These are phyloP conservation scores for Escallonia herrerae DNA, from an alignment of 129 eudicot species.

Conservation along the genomic window DNA sequence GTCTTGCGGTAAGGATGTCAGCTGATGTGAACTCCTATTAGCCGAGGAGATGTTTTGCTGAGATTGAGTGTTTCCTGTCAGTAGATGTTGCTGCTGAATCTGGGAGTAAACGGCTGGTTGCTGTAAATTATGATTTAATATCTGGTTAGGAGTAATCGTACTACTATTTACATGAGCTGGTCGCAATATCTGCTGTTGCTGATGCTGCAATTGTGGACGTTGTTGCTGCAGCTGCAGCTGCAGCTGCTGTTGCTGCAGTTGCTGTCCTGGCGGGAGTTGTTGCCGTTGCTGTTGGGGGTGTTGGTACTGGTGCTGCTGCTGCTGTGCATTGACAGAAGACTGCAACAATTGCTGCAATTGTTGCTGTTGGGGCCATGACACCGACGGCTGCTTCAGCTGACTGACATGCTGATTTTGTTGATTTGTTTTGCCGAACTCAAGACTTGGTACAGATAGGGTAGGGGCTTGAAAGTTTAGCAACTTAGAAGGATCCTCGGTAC, in stretches of 20 bases:
- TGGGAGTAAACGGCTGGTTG: conserved; percentile 34
- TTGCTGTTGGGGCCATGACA: conserved; percentile 48
- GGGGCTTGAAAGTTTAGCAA: conserved; percentile 80
- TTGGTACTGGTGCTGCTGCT: conserved; percentile 28
- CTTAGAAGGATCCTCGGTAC: conserved; percentile 68
- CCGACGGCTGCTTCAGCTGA: conserved; percentile 43
- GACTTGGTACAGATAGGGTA: conserved; percentile 29
- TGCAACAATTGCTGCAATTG: conserved; percentile 50
- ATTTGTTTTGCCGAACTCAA: conserved; percentile 42
- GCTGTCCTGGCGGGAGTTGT: conserved; percentile 18
- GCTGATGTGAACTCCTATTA: conserved; percentile 27
- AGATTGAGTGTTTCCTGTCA: conserved; percentile 36
- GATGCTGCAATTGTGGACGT: conserved; percentile 26
- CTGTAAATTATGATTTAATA: conserved; percentile 32
- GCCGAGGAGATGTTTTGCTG: conserved; percentile 34
- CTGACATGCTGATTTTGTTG: conserved; percentile 36
- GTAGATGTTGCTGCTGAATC: conserved; percentile 43
- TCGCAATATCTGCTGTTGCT: conserved; percentile 27
- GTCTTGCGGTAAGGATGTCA: conserved; percentile 42
- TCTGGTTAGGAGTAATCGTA: conserved; percentile 26
- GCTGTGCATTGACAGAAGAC: conserved; percentile 40
- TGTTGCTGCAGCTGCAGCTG: conserved; percentile 21
- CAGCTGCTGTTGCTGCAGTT: too few relatives aligned
- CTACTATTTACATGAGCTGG: conserved; percentile 23
- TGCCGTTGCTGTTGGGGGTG: conserved; percentile 21